Percentiles rank a stretch among this genome's conserved stretches.
Conservation (phyloP, 768 basidiomycete species). For the Leccinum rimulosum region DNA sequence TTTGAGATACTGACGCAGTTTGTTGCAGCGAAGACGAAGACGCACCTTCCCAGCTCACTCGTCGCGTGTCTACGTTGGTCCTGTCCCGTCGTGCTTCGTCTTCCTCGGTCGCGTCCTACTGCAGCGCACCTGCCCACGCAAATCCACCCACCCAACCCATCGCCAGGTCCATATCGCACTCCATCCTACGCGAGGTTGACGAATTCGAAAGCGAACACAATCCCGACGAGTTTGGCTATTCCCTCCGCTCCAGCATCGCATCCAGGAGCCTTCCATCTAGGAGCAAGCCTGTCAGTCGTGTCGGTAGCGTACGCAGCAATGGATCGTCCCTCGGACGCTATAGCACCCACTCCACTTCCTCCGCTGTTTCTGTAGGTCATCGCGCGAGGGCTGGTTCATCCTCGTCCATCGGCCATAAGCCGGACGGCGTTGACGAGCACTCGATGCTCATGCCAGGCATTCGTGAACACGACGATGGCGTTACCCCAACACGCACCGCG, state of each 20-base stretch:
- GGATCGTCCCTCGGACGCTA: conserved; percentile 25
- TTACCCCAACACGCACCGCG: conserved; percentile 29
- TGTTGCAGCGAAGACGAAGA: conserved; percentile 65
- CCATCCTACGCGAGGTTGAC: conserved; percentile 30
- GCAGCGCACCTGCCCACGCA: conserved; percentile 16
- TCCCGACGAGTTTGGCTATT: conserved; percentile 27
- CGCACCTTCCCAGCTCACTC: conserved; percentile 64
- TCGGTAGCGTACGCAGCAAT: conserved; percentile 20
- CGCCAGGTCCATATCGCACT: conserved; percentile 29
- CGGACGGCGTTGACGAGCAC: conserved; percentile 1
- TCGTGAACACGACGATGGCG: conserved; percentile 29
- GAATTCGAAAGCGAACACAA: conserved; percentile 14
- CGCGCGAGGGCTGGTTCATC: conserved; percentile 16
- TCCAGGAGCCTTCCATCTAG: conserved; percentile 24
- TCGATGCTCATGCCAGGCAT: conserved; percentile 27
- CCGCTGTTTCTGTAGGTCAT: neutral
- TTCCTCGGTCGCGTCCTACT: conserved; percentile 36
- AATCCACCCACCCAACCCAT: conserved; percentile 15
- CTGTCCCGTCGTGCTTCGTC: conserved; percentile 46
- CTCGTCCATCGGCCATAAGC: conserved; percentile 7
- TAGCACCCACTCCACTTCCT: conserved; percentile 24
- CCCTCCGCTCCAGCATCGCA: conserved; percentile 9
- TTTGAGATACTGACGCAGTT: neutral
- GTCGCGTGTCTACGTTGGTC: conserved; percentile 57
- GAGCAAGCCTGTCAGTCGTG: conserved; percentile 20